A percentile compares a stretch with the other conserved stretches of the same genome.
Conservation (phyloP, 192 early-diverging fungal genomes). For the Radiomyces spectabilis region DNA sequence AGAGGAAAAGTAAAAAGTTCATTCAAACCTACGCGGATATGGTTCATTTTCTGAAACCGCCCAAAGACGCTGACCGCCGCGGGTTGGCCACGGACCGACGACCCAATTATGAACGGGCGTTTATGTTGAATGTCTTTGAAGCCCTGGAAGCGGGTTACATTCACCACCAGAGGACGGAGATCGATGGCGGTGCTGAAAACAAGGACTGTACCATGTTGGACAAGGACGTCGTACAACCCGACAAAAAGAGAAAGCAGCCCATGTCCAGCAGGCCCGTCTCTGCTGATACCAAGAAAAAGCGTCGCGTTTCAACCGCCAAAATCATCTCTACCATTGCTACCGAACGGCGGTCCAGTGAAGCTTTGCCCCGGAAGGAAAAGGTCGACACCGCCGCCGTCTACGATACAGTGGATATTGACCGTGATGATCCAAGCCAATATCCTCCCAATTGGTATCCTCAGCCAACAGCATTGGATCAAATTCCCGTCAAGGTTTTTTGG, state of each 20-base stretch:
- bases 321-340: not conserved
- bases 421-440: conserved; percentile 4
- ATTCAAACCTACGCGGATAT: conserved; percentile 3
- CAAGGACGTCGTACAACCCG: conserved; percentile 6
- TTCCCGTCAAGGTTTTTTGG: conserved; percentile 20
- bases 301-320: conserved; percentile 4
- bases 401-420: conserved; percentile 22
- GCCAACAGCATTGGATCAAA: conserved; percentile 7
- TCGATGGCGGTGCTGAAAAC: not conserved
- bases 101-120: not conserved
- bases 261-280: conserved; percentile 1
- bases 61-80: not conserved
- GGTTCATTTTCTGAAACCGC: not conserved
- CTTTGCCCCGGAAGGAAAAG: conserved; percentile 2
- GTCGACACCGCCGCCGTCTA: conserved; percentile 10
- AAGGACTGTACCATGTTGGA: conserved; percentile 7
- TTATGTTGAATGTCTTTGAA: conserved; percentile 11
- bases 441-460: conserved; percentile 14
- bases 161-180: not conserved
- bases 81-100: not conserved
- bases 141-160: too few relatives aligned
- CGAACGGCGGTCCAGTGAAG: not conserved
- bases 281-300: not conserved
- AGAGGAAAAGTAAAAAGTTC: conserved; percentile 12
- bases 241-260: conserved; percentile 7